A percentile compares a stretch with the other conserved stretches of the same genome.
Evolutionary conservation across 306 rosid genomes (phyloP).

Genomic region (Clitoria ternatea): DNA sequence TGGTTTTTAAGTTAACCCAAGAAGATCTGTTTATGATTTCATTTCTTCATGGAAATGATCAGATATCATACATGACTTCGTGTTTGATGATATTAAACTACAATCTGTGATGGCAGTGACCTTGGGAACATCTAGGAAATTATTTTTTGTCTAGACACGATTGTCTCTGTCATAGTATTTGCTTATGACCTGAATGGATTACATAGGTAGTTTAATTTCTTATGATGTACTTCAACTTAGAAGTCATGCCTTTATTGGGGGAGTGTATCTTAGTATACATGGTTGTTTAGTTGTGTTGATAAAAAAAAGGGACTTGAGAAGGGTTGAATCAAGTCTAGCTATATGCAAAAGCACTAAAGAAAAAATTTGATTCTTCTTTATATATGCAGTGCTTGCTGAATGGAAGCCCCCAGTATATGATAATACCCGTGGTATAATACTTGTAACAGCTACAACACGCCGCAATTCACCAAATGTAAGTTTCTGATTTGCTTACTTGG

Average conservation of each 20-base stretch:
- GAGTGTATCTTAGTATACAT: not conserved
- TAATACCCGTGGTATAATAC: constrained; percentile 60
- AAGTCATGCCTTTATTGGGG: not conserved
- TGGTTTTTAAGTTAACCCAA: constrained; percentile 4
- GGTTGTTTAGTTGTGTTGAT: not conserved
- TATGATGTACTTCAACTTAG: not conserved
- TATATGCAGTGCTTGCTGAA: constrained; percentile 71
- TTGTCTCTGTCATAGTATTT: not conserved
- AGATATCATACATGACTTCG: not conserved
- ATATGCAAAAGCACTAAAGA: not conserved
- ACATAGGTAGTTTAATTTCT: not conserved
- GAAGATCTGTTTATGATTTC: not conserved
- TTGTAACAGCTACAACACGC: constrained; percentile 78
- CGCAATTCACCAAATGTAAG: constrained; percentile 87
- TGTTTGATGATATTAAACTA: not conserved
- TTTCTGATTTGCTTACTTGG: not conserved
- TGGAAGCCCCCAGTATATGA: constrained; percentile 95
- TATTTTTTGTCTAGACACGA: not conserved
- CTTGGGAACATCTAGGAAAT: not conserved
- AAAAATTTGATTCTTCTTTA: not conserved
- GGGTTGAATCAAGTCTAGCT: not conserved
- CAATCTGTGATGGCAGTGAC: not conserved
- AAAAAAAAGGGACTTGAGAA: not conserved
- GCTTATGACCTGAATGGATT: not conserved
- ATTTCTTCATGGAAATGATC: not conserved